These are phyloP conservation scores for Emericellopsis cladophorae DNA, from an alignment of 2,329 filamentous ascomycete species.

Conservation along the genomic window DNA sequence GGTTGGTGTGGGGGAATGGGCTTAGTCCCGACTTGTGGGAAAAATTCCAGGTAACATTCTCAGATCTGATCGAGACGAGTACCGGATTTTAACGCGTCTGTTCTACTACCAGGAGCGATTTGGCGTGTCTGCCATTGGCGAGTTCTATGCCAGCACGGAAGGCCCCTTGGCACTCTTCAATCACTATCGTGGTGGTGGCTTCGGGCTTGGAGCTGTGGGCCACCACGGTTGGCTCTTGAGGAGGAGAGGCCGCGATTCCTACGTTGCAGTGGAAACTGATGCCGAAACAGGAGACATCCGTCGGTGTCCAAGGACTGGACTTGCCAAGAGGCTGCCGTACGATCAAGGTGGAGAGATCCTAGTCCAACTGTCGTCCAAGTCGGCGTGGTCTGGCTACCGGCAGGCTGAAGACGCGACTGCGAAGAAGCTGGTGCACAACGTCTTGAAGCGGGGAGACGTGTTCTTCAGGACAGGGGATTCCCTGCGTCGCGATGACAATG, in stretches of 20 bases:
- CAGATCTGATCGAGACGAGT: too few species aligned
- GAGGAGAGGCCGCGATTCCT: conserved; percentile 34
- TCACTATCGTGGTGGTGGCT: conserved; percentile 42
- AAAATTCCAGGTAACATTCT: conserved; percentile 30
- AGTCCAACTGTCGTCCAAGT: conserved; percentile 43
- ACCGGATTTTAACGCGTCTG: too few species aligned
- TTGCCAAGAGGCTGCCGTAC: conserved; percentile 49
- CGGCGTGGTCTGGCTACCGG: conserved; percentile 57
- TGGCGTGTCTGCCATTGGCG: conserved; percentile 46
- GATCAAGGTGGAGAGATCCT: conserved; percentile 65
- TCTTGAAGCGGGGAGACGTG: conserved; percentile 53
- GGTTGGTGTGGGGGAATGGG: conserved; percentile 53
- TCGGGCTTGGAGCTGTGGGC: conserved; percentile 50
- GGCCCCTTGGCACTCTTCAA: conserved; percentile 54
- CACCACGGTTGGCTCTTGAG: conserved; percentile 56
- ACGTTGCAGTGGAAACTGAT: conserved; percentile 57
- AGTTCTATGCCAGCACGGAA: conserved; percentile 73
- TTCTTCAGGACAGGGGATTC: conserved; percentile 61
- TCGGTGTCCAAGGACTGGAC: conserved; percentile 55
- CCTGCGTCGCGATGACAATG: conserved; percentile 45
- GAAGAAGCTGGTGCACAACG: conserved; percentile 52
- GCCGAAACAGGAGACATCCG: conserved; percentile 53
- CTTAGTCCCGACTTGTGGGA: conserved; percentile 58
- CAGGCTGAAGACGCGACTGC: conserved; percentile 52
- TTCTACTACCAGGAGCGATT: conserved; percentile 33